Base-by-base conservation (phyloP, 2,329 filamentous ascomycete genomes). In the Colletotrichum lindemuthianum region DNA sequence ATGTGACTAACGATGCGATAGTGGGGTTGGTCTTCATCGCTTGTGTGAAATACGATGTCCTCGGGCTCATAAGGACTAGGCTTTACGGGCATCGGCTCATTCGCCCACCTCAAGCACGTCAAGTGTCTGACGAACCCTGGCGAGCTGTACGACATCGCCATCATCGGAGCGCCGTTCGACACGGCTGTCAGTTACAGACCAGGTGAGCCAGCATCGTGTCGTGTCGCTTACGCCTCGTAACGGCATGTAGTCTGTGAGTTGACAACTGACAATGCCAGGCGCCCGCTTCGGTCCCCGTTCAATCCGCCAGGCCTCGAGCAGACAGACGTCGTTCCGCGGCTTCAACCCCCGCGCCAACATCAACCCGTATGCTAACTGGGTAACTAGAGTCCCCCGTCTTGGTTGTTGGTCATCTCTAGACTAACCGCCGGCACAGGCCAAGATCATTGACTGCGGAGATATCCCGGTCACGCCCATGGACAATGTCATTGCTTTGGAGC, bases 381-480 rank as follows among this genome's bases (percentile, higher is more conserved):
- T 24, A 24, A 24, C 24, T 24, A 24, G 24, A 1, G 24, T 24
- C 1, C 24, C 24, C 24, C 4, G 5, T 24, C 24, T 24, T 24
- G 24, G 24, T 24, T 24, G 24, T 24, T 24, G 24, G 24, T 24
- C 24, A 24, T 24, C 24, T 24, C 24, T 24, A 4, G 24, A 24
- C 24, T 24, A 24, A 24, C 24, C 24, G 24, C 24, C 24, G 24
- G 24, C 2, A 24, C 24, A 24, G 24, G 91, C 92, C 1, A 88
- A 81, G 43, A 87, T 97, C 64, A 82, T 95, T 54, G 94, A 97
- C 81, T 97, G 94, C 76, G 94, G 94, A 50, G 94, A 97, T 74
- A 93, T 97, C 60, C 93, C 94, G 34, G 84, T 96, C 69, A 92
- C 90, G 0, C 93, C 93, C 0, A 90, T 96, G 70, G 93, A 97